These are phyloP conservation scores for Torulaspora delbrueckii DNA, from an alignment of 805 yeast genomes.

Conservation along the genomic window DNA sequence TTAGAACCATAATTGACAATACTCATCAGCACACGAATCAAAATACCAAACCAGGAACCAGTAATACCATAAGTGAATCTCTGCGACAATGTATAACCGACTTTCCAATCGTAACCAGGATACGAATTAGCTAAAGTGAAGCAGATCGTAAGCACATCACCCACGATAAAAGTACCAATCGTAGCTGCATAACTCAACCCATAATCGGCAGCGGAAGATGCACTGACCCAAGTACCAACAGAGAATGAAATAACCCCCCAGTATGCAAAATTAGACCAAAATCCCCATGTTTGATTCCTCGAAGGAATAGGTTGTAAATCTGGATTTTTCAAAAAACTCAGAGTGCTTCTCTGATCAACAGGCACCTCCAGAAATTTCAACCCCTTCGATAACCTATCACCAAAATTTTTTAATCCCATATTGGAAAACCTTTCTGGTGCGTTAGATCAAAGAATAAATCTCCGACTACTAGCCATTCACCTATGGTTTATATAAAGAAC, in stretches of 20 bases:
- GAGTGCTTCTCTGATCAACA: conserved; percentile 28
- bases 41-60: conserved; percentile 41
- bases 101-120: conserved; percentile 48
- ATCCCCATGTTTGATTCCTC: conserved; percentile 38
- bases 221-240: conserved; percentile 44
- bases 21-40: conserved; percentile 41
- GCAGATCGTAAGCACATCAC: conserved; percentile 42
- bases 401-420: background rate
- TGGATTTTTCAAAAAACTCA: conserved; percentile 34
- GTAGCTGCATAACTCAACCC: conserved; percentile 46
- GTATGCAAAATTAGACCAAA: conserved; percentile 39
- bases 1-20: conserved; percentile 47
- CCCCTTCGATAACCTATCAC: conserved; percentile 3
- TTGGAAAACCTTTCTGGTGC: background rate
- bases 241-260: conserved; percentile 45
- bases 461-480: background rate
- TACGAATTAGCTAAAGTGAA: conserved; percentile 44
- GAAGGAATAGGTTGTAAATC: conserved; percentile 32
- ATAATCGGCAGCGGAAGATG: conserved; percentile 40
- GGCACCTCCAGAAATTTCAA: conserved; percentile 32
- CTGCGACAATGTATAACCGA: conserved; percentile 45
- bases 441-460: background rate
- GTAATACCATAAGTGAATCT: conserved; percentile 45
- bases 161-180: conserved; percentile 44
- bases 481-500: background rate